Evolutionary conservation across 106 monocot genomes (phyloP).

Genomic region (Dioscorea dumetorum): DNA sequence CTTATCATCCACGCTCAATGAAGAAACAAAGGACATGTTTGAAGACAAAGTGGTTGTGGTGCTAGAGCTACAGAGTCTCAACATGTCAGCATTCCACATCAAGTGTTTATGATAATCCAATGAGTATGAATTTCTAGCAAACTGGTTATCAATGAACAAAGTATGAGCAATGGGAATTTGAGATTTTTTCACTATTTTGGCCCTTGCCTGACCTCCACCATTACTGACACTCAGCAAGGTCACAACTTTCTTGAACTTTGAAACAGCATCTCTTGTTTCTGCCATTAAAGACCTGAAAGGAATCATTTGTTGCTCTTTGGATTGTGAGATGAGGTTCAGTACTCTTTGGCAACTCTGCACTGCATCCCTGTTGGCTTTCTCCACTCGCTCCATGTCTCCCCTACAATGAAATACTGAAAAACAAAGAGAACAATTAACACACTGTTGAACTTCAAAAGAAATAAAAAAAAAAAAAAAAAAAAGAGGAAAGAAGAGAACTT

Average conservation of each 20-base stretch:
- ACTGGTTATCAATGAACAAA: conserved; percentile 35
- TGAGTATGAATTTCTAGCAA: too few relatives aligned
- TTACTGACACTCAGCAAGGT: conserved; percentile 37
- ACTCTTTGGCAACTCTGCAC: conserved; percentile 68
- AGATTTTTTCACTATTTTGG: conserved; percentile 28
- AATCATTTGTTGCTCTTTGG: conserved; percentile 27
- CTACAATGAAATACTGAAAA: neutral
- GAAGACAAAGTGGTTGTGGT: conserved; percentile 69
- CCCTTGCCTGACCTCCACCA: conserved; percentile 63
- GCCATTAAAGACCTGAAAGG: conserved; percentile 25
- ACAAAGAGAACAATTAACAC: conserved; percentile 1
- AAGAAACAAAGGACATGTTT: conserved; percentile 66
- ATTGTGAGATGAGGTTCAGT: conserved; percentile 47
- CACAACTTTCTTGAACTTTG: conserved; percentile 56
- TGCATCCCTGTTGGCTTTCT: conserved; percentile 67
- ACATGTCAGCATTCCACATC: conserved; percentile 70
- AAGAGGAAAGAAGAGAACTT: too few relatives aligned
- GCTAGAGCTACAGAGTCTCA: conserved; percentile 29
- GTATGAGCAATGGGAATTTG: conserved; percentile 22
- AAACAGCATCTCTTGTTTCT: conserved; percentile 61
- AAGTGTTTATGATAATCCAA: conserved; percentile 36
- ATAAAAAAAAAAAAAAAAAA: too few relatives aligned
- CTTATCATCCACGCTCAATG: conserved; percentile 74
- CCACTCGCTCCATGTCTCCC: conserved; percentile 72
- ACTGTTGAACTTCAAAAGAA: too few relatives aligned